Evolutionary conservation across 129 eudicot genomes (phyloP), one percentile per base, ranked within the genome.

Genomic region (Helianthus tuberosus): DNA sequence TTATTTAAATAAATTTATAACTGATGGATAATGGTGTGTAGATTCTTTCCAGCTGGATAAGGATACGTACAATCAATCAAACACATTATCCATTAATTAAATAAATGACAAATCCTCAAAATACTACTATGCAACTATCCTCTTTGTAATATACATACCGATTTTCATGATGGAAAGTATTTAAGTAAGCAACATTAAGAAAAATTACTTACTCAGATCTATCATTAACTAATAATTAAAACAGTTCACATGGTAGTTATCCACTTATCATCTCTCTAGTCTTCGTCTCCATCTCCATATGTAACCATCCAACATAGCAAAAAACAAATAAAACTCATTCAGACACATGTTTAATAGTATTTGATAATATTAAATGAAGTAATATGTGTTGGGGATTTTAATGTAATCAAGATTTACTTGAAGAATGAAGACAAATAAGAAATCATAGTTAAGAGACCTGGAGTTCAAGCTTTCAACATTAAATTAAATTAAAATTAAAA

Each of bases 31-130:
- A 5, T 12, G 11, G 66, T 60, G 66, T 12, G 44, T 27, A 60
- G 66, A 60, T 60, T 43, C 44, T 29, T 29, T 60, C 17, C 14
- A 5, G 17, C 44, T 61, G 44, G 66, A 61, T 61, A 61, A 61
- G 17, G 44, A 29, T 61, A 6, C 66, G 13, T 61, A 13, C 66
- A 61, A 61, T 61, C 20, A 61, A 61, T 61, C 43, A 61, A 29
- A 29, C 66, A 61, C 66, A 32, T 13, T 27, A 60, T 59, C 13
- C 41, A n/a, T n/a, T n/a, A n/a, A 60, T 32, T 12, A 32, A 61
- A 61, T 46, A 61, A 61, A 61, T 61, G 44, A 61, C 5, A 32
- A 61, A 6, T 35, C 46, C 46, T 61, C 32, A 29, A 43, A 43
- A 32, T 39, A 10, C 64, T 58, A 10, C 38, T 58, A 13, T 58